phyloP scores from a whole-genome alignment of 306 rosid genomes.

The Heteromeles arbutifolia region DNA sequence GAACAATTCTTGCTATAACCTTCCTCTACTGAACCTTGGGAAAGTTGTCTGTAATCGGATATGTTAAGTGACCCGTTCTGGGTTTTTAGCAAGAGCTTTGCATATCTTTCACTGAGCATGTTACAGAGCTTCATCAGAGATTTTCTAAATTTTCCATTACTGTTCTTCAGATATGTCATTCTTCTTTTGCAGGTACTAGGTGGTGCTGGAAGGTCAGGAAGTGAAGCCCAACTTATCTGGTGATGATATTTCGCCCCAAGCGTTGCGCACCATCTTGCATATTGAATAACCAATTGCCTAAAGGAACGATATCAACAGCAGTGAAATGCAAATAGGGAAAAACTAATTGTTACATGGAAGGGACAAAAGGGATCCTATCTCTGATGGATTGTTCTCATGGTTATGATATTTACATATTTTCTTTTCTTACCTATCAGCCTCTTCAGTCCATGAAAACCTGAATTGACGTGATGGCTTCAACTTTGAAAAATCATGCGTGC shows the following conservation, averaged over 20 bases:
- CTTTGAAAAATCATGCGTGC: slow-evolving; percentile 32
- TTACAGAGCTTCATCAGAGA: slow-evolving; percentile 74
- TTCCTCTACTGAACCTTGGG: slow-evolving; percentile 30
- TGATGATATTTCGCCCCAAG: slow-evolving; percentile 55
- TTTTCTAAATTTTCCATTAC: slow-evolving; percentile 51
- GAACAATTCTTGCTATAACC: slow-evolving; percentile 11
- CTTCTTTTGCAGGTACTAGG: slow-evolving; percentile 63
- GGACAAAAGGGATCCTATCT: background rate
- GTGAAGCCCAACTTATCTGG: slow-evolving; percentile 60
- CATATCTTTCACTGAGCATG: slow-evolving; percentile 62
- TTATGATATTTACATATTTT: background rate
- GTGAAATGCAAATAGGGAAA: slow-evolving; percentile 12
- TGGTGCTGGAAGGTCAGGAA: slow-evolving; percentile 75
- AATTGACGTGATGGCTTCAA: slow-evolving; percentile 51
- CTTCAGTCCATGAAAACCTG: slow-evolving; percentile 73
- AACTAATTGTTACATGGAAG: background rate
- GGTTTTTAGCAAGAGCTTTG: slow-evolving; percentile 42
- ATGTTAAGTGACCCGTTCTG: slow-evolving; percentile 30
- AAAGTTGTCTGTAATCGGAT: slow-evolving; percentile 26
- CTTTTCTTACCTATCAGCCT: slow-evolving; percentile 63
- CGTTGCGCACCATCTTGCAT: slow-evolving; percentile 66
- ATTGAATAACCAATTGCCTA: slow-evolving; percentile 81
- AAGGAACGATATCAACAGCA: slow-evolving; percentile 1
- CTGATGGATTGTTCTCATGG: background rate
- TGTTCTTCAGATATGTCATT: slow-evolving; percentile 44